phyloP scores from a whole-genome alignment of 2,329 filamentous ascomycete genomes.

The Reticulascus tulasneorum region DNA sequence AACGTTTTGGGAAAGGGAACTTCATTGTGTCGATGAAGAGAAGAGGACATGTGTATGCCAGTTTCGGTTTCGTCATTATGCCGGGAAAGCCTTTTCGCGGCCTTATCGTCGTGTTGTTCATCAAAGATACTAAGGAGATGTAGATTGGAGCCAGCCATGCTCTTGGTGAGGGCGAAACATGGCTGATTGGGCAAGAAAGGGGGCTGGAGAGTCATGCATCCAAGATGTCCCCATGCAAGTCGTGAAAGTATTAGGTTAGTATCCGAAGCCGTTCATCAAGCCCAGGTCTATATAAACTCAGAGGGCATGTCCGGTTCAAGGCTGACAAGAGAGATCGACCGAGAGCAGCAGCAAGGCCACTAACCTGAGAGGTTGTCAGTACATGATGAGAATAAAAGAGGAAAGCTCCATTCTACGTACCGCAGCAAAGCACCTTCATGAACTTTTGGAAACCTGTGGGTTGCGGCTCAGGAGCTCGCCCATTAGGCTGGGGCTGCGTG shows the following conservation, averaged over 20 bases:
- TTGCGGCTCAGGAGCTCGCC: constrained; percentile 63
- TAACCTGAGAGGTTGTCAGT: constrained; percentile 9
- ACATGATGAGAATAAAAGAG: background rate
- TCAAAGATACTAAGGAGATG: too few species aligned
- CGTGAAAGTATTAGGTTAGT: too few species aligned
- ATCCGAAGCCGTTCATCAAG: too few species aligned
- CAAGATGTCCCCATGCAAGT: too few species aligned
- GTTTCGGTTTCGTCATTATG: constrained; percentile 12
- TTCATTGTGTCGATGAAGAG: constrained; percentile 14
- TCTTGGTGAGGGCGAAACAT: too few species aligned
- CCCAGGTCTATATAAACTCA: too few species aligned
- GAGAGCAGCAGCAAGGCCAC: constrained; percentile 7
- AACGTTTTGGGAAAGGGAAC: constrained; percentile 7
- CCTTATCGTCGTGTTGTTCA: too few species aligned
- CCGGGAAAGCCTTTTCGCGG: constrained; percentile 11
- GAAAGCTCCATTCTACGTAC: constrained; percentile 30
- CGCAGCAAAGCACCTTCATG: constrained; percentile 89
- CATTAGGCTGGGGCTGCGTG: constrained; percentile 47
- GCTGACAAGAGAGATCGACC: too few species aligned
- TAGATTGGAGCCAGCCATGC: too few species aligned
- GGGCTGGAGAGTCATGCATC: too few species aligned
- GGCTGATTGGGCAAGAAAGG: too few species aligned
- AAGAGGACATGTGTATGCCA: constrained; percentile 18
- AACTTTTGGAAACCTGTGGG: constrained; percentile 85
- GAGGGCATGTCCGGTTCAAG: too few species aligned